Evolutionary conservation across 805 yeast species (phyloP).

Genomic region (Zygotorulaspora sp.): DNA sequence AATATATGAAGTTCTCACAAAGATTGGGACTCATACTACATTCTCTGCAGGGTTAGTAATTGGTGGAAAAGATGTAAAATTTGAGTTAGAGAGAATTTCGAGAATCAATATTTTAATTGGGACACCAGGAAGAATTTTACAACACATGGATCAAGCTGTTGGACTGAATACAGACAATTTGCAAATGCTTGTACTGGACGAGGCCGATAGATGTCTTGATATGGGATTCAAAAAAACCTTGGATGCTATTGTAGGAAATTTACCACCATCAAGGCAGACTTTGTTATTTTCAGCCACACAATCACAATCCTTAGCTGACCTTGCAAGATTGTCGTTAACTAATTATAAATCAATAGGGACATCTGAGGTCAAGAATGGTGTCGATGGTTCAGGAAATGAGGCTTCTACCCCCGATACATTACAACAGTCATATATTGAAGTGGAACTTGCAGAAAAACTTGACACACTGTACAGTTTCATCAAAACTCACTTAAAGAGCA

Average conservation of each 20-base stretch:
- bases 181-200: constrained; percentile 79
- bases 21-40: constrained; percentile 67
- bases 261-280: constrained; percentile 81
- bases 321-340: constrained; percentile 61
- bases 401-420: constrained; percentile 73
- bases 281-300: constrained; percentile 85
- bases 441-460: constrained; percentile 73
- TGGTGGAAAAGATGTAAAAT: constrained; percentile 86
- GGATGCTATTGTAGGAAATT: constrained; percentile 71
- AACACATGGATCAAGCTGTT: constrained; percentile 85
- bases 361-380: constrained; percentile 40
- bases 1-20: constrained; percentile 80
- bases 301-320: constrained; percentile 72
- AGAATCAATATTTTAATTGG: constrained; percentile 80
- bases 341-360: constrained; percentile 46
- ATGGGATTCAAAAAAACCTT: constrained; percentile 86
- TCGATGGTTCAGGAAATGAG: constrained; percentile 57
- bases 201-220: constrained; percentile 88
- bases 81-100: constrained; percentile 74
- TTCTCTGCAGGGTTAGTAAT: constrained; percentile 89
- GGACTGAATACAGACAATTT: constrained; percentile 71
- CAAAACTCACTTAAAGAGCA: constrained; percentile 73
- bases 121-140: constrained; percentile 87
- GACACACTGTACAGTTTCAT: constrained; percentile 83
- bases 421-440: constrained; percentile 75